A percentile compares a stretch with the other conserved stretches of the same genome.
These are phyloP conservation scores for Homolaphlyctis polyrhiza DNA, from an alignment of 371 early-diverging fungal genomes.

Conservation along the genomic window DNA sequence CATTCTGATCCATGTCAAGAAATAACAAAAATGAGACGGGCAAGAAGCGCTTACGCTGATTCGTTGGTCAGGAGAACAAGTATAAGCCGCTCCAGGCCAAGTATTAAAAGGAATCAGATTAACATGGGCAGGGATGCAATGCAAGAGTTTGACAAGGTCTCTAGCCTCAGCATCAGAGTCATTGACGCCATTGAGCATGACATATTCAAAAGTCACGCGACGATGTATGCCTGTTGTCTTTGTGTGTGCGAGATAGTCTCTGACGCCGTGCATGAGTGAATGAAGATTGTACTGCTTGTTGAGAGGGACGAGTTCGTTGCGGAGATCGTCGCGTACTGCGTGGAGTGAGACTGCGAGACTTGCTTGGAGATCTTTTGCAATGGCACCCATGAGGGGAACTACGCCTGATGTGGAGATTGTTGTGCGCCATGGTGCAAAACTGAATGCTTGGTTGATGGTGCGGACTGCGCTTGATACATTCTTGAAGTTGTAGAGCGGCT, in stretches of 20 bases:
- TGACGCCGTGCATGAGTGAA: conserved; percentile 62
- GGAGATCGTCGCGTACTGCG: conserved; percentile 68
- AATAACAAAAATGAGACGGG: not conserved
- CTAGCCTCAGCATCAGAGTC: conserved; percentile 67
- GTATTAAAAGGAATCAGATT: conserved; percentile 65
- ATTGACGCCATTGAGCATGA: conserved; percentile 79
- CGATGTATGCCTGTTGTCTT: conserved; percentile 13
- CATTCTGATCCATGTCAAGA: too few species aligned
- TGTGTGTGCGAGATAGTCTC: conserved; percentile 39
- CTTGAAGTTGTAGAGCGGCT: conserved; percentile 74
- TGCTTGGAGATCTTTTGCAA: conserved; percentile 63
- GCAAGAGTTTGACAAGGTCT: conserved; percentile 56
- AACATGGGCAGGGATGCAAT: conserved; percentile 69
- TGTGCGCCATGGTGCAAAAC: conserved; percentile 63
- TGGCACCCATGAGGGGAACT: conserved; percentile 67
- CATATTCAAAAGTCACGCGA: conserved; percentile 56
- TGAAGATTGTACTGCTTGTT: conserved; percentile 73
- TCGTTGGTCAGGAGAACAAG: conserved; percentile 5
- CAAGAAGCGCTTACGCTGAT: conserved; percentile 8
- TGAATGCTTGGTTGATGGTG: conserved; percentile 54
- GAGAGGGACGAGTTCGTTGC: conserved; percentile 75
- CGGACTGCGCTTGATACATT: conserved; percentile 66
- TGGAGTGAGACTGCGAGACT: conserved; percentile 81
- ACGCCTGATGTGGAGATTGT: conserved; percentile 86
- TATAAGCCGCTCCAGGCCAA: conserved; percentile 30